Percentiles rank a stretch among this genome's conserved stretches.
These are phyloP conservation scores for Thelonectria discophora DNA, from an alignment of 2,329 filamentous ascomycete species.

Conservation along the genomic window DNA sequence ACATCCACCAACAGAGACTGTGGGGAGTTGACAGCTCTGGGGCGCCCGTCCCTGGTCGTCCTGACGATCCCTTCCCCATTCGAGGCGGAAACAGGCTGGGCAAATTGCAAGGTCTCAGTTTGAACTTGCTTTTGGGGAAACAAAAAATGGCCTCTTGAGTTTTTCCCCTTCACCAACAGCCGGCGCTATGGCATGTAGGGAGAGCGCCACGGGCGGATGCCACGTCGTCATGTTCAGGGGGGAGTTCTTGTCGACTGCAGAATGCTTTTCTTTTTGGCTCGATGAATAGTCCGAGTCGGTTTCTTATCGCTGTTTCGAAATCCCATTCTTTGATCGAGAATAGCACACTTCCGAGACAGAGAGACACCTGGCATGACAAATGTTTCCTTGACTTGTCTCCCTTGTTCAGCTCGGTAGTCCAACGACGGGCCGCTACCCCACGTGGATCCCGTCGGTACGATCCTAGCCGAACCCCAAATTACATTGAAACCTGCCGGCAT, in stretches of 20 bases:
- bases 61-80: background rate
- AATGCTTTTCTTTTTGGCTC: background rate
- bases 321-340: no score
- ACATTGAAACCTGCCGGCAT: background rate
- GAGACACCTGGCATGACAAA: background rate
- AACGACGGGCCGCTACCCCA: background rate
- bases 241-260: background rate
- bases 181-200: background rate
- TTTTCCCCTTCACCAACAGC: background rate
- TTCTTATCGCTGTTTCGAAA: background rate
- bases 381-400: background rate
- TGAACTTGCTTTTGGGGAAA: background rate
- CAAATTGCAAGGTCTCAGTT: background rate
- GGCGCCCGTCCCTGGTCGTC: background rate
- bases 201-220: background rate
- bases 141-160: background rate
- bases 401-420: background rate
- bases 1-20: background rate
- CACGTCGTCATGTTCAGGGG: background rate
- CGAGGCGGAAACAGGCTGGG: background rate
- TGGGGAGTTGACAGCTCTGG: background rate
- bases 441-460: background rate
- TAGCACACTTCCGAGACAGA: no score
- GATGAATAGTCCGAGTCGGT: background rate
- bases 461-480: background rate